phyloP scores from a whole-genome alignment of 441 rosid species.

The Breynia disticha region DNA sequence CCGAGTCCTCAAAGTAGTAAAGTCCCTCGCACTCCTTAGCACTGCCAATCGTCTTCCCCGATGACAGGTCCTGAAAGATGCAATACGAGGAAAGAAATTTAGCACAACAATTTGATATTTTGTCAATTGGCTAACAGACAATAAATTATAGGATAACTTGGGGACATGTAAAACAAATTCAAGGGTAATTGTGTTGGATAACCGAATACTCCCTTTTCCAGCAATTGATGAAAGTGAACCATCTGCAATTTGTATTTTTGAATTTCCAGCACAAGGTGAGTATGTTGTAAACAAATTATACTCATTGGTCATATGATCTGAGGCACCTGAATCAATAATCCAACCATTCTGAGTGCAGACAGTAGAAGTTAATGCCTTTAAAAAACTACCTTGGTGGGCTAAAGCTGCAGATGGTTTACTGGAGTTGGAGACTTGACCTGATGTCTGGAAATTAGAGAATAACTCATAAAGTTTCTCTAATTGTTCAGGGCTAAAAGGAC shows the following conservation, averaged over 20 bases:
- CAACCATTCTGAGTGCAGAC: neutral
- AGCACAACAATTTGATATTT: neutral
- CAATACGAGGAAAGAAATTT: neutral
- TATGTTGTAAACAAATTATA: neutral
- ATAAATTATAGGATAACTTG: neutral
- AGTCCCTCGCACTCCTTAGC: neutral
- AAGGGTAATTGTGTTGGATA: neutral
- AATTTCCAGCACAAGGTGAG: constrained; percentile 1
- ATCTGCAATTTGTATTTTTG: constrained; percentile 1
- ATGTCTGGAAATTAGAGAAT: neutral
- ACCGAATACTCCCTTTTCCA: neutral
- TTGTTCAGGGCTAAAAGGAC: neutral
- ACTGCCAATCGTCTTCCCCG: constrained; percentile 5
- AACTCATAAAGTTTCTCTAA: neutral
- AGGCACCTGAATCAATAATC: constrained; percentile 3
- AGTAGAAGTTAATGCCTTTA: neutral
- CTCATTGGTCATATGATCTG: neutral
- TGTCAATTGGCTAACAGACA: neutral
- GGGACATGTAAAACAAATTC: neutral
- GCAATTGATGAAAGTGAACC: constrained; percentile 3
- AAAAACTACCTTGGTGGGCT: neutral
- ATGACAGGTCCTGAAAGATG: neutral
- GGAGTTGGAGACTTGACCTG: neutral
- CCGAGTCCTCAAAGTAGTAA: neutral
- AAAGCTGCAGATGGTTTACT: neutral